phyloP scores from a whole-genome alignment of 805 yeast species.

The Starmerella asiatica region DNA sequence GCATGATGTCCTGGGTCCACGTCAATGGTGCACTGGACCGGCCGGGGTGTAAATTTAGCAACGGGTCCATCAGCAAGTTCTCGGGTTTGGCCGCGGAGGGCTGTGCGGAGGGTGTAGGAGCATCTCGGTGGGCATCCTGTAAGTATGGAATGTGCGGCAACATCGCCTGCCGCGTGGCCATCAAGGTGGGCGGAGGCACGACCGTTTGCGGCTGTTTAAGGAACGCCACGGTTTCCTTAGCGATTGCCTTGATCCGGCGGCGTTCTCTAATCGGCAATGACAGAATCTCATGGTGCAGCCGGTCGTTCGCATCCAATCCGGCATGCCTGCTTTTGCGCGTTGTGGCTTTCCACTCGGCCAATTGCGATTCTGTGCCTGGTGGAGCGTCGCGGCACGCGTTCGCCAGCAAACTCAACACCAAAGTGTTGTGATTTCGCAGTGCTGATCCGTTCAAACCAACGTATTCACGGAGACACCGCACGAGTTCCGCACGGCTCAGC shows the following conservation, averaged over 20 bases:
- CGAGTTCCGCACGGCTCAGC: conserved; percentile 62
- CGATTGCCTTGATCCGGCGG: conserved; percentile 66
- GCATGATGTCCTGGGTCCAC: conserved; percentile 88
- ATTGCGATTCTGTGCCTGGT: conserved; percentile 33
- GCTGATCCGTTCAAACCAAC: conserved; percentile 30
- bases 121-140: conserved; percentile 19
- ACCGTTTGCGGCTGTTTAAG: conserved; percentile 39
- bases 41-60: conserved; percentile 22
- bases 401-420: conserved; percentile 67
- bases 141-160: conserved; percentile 76
- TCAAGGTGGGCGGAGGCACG: conserved; percentile 25
- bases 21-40: conserved; percentile 29
- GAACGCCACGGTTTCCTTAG: conserved; percentile 47
- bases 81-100: background rate
- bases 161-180: conserved; percentile 36
- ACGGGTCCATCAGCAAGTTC: conserved; percentile 11
- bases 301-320: conserved; percentile 43
- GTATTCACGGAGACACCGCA: conserved; percentile 42
- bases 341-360: conserved; percentile 28
- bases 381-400: conserved; percentile 72
- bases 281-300: conserved; percentile 74
- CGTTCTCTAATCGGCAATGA: conserved; percentile 75
- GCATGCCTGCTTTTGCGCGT: conserved; percentile 33
- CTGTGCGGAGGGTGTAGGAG: background rate
- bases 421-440: conserved; percentile 64